Evolutionary conservation across 805 yeast genomes (phyloP).

Genomic region (Metschnikowia henanensis): DNA sequence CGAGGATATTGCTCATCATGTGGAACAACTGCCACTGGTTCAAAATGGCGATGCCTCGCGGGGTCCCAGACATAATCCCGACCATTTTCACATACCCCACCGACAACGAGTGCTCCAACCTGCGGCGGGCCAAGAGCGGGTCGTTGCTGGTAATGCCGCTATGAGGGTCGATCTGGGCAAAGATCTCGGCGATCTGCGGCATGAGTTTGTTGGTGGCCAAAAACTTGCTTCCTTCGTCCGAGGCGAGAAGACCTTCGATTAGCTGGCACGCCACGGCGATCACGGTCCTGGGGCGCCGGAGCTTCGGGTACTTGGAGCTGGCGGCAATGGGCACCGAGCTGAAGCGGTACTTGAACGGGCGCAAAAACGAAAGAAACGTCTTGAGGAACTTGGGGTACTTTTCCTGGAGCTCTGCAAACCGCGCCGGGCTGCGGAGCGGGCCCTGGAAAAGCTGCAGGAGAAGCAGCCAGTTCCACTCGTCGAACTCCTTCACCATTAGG

Average conservation of each 20-base stretch:
- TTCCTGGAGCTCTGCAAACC: constrained; percentile 72
- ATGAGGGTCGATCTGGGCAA: constrained; percentile 80
- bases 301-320: constrained; percentile 12
- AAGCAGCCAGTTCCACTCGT: constrained; percentile 86
- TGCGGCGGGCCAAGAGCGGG: constrained; percentile 64
- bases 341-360: constrained; percentile 90
- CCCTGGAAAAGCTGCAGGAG: constrained; percentile 76
- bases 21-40: constrained; percentile 86
- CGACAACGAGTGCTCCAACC: constrained; percentile 64
- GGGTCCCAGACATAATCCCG: constrained; percentile 64
- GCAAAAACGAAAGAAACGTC: constrained; percentile 77
- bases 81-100: constrained; percentile 77
- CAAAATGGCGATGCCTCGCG: constrained; percentile 65
- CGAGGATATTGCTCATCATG: constrained; percentile 70
- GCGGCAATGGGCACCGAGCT: constrained; percentile 25
- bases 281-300: constrained; percentile 54
- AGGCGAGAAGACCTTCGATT: constrained; percentile 60
- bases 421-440: constrained; percentile 68
- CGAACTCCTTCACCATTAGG: constrained; percentile 71
- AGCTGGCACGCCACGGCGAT: constrained; percentile 76
- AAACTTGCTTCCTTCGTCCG: constrained; percentile 65
- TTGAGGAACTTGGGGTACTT: constrained; percentile 84
- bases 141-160: constrained; percentile 73
- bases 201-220: constrained; percentile 72
- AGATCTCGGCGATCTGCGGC: constrained; percentile 86